Conservation (phyloP, 1,284 basidiomycete genomes). For the Moniliophthora roreri region DNA sequence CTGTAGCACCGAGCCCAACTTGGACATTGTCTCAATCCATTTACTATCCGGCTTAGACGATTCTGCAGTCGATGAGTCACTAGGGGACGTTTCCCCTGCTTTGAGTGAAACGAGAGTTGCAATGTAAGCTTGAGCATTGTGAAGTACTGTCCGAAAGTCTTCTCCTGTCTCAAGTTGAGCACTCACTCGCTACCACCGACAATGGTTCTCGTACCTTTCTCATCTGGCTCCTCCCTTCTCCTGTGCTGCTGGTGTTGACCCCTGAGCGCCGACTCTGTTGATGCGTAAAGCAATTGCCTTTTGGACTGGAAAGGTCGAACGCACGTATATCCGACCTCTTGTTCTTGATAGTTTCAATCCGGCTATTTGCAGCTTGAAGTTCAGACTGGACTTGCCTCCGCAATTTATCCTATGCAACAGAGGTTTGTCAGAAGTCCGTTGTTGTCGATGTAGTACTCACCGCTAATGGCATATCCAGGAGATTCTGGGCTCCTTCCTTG, state of each 20-base stretch:
- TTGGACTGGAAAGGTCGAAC: constrained; percentile 18
- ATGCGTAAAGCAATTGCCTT: constrained; percentile 5
- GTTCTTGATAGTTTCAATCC: constrained; percentile 64
- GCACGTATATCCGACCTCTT: constrained; percentile 63
- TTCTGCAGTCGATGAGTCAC: constrained; percentile 32
- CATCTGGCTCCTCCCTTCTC: constrained; percentile 38
- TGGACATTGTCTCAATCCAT: constrained; percentile 63
- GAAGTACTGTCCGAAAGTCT: constrained; percentile 68
- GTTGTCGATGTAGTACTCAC: constrained; percentile 36
- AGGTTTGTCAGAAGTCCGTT: not conserved
- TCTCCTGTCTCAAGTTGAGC: constrained; percentile 38
- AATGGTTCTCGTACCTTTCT: constrained; percentile 34
- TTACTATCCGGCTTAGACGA: constrained; percentile 46
- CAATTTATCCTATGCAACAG: constrained; percentile 30
- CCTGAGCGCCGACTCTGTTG: constrained; percentile 41
- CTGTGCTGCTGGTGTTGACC: constrained; percentile 32
- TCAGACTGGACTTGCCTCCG: constrained; percentile 77
- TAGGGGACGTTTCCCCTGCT: constrained; percentile 39
- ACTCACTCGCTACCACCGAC: constrained; percentile 10
- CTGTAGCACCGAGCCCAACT: constrained; percentile 71
- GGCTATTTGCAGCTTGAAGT: constrained; percentile 67
- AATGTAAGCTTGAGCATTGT: constrained; percentile 57
- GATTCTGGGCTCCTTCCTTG: constrained; percentile 83
- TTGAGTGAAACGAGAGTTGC: constrained; percentile 50
- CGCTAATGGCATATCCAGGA: constrained; percentile 66